These are phyloP conservation scores for Gaertneriomyces semiglobifer DNA, from an alignment of 192 early-diverging fungal genomes.

Conservation along the genomic window DNA sequence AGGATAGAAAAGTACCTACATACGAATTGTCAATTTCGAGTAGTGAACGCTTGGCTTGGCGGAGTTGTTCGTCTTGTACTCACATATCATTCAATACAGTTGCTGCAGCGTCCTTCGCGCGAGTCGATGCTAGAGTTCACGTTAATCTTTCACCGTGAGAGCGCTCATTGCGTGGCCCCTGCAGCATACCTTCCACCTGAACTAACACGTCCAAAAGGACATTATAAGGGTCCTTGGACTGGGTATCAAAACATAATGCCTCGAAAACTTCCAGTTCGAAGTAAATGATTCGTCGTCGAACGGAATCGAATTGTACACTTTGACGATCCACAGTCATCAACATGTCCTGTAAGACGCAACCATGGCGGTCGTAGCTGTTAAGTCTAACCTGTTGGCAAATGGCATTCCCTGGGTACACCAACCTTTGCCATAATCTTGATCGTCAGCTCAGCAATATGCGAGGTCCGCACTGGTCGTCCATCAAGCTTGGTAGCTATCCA, in stretches of 20 bases:
- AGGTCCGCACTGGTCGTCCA: conserved; percentile 13
- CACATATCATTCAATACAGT: conserved; percentile 21
- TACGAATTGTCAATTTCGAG: not conserved
- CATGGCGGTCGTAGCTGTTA: too few species aligned
- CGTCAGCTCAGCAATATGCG: conserved; percentile 18
- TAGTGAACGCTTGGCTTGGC: not conserved
- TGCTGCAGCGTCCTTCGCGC: conserved; percentile 13
- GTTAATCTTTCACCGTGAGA: not conserved
- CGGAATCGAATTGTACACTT: conserved; percentile 15
- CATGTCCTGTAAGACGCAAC: conserved; percentile 6
- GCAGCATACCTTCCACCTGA: conserved; percentile 19
- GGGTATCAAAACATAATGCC: conserved; percentile 17
- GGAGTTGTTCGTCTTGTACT: not conserved
- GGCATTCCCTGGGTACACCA: not conserved
- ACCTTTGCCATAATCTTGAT: conserved; percentile 22
- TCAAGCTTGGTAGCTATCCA: conserved; percentile 25
- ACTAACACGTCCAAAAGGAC: not conserved
- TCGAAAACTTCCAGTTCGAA: conserved; percentile 23
- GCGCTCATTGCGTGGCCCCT: not conserved
- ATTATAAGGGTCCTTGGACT: conserved; percentile 12
- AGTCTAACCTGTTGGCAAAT: too few species aligned
- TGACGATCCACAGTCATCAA: conserved; percentile 11
- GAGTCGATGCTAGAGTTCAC: not conserved
- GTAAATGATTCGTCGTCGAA: conserved; percentile 5
- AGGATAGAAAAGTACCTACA: conserved; percentile 17